Conservation (phyloP, 805 yeast species). For the Lachancea waltii region DNA sequence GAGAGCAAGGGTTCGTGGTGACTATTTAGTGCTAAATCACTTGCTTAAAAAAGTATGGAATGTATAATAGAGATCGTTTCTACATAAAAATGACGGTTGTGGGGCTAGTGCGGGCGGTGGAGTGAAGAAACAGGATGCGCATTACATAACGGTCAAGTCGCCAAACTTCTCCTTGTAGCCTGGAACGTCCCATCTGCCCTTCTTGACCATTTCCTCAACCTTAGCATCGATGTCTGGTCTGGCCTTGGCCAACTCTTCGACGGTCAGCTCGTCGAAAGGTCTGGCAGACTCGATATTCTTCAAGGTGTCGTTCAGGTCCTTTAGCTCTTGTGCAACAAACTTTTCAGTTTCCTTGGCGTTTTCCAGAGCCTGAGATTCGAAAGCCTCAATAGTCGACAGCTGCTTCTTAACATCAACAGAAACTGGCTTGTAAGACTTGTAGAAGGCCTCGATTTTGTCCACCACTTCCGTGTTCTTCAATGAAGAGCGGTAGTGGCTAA, state of each 20-base stretch:
- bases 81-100: conserved; percentile 8
- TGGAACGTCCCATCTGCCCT: conserved; percentile 97
- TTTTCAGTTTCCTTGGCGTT: conserved; percentile 91
- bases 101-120: no score
- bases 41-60: conserved; percentile 9
- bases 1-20: no score
- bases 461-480: conserved; percentile 79
- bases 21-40: no score
- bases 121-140: no score
- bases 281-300: conserved; percentile 93
- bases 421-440: conserved; percentile 71
- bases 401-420: conserved; percentile 84
- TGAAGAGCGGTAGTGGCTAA: conserved; percentile 66
- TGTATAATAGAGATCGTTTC: conserved; percentile 10
- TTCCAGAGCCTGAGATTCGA: conserved; percentile 91
- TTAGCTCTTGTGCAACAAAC: conserved; percentile 79
- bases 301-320: conserved; percentile 79
- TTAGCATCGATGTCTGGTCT: conserved; percentile 97
- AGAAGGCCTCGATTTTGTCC: conserved; percentile 72
- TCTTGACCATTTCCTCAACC: conserved; percentile 88
- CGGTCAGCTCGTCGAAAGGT: conserved; percentile 95
- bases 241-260: conserved; percentile 89
- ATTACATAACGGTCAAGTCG: conserved; percentile 82
- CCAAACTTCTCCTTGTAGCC: conserved; percentile 99
- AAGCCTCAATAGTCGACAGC: conserved; percentile 83